A percentile compares a stretch with the other conserved stretches of the same genome.
phyloP scores from a whole-genome alignment of 805 yeast genomes.

The Henningerozyma blattae region DNA sequence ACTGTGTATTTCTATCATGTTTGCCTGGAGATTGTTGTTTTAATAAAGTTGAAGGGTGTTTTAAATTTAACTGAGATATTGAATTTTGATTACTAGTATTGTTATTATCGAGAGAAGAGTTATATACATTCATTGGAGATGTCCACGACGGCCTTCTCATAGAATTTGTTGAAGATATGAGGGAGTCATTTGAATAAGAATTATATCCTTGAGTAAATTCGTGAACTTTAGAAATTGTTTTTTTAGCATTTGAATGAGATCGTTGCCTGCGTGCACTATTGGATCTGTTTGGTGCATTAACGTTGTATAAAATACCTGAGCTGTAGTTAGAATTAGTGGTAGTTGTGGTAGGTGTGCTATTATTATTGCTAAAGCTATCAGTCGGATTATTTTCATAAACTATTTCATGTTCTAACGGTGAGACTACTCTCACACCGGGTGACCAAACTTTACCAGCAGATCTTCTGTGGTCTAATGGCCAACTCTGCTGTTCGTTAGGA shows the following conservation, averaged over 20 bases:
- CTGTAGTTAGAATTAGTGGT: too few relatives aligned
- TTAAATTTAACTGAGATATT: not conserved
- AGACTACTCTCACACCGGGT: not conserved
- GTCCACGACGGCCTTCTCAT: conserved; percentile 6
- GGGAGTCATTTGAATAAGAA: not conserved
- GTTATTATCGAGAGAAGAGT: not conserved
- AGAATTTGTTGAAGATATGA: conserved; percentile 1
- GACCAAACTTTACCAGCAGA: not conserved
- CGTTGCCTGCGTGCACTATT: not conserved
- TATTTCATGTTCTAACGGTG: not conserved
- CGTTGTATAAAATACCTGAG: not conserved
- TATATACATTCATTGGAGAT: not conserved
- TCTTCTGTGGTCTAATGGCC: not conserved
- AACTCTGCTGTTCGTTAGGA: not conserved
- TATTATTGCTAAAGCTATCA: too few relatives aligned
- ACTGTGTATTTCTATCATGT: not conserved
- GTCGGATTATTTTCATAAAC: too few relatives aligned
- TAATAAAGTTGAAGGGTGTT: not conserved
- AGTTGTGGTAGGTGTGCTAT: too few relatives aligned
- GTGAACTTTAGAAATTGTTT: not conserved
- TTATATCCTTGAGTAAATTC: not conserved
- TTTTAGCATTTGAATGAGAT: not conserved
- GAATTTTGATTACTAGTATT: not conserved
- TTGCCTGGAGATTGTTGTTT: not conserved
- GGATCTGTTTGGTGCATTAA: not conserved